Evolutionary conservation across 1,139 yeast genomes (phyloP).

Genomic region (Pichia sp.): DNA sequence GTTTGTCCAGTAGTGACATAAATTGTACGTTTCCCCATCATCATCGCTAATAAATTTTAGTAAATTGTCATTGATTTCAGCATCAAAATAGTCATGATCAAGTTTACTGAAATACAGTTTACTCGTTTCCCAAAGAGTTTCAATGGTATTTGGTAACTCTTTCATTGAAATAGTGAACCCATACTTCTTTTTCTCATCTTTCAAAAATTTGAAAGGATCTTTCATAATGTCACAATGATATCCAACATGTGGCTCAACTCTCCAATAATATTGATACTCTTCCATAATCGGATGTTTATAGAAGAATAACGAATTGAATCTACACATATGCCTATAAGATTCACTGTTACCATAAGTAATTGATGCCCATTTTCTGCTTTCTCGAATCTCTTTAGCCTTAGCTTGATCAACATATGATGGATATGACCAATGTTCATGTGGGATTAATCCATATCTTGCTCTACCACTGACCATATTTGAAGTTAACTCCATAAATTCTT

Average conservation of each 20-base stretch:
- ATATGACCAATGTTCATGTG: slow-evolving; percentile 62
- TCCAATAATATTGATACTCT: slow-evolving; percentile 42
- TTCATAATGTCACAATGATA: slow-evolving; percentile 47
- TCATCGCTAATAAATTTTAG: slow-evolving; percentile 45
- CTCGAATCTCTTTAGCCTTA: slow-evolving; percentile 47
- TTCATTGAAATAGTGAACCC: slow-evolving; percentile 51
- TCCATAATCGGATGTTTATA: slow-evolving; percentile 34
- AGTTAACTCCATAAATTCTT: slow-evolving; percentile 39
- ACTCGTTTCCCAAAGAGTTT: slow-evolving; percentile 37
- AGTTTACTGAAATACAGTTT: slow-evolving; percentile 40
- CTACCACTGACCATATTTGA: slow-evolving; percentile 47
- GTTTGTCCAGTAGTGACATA: slow-evolving; percentile 60
- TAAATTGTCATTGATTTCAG: slow-evolving; percentile 41
- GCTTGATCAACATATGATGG: slow-evolving; percentile 58
- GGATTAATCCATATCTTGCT: slow-evolving; percentile 56
- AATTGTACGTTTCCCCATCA: slow-evolving; percentile 41
- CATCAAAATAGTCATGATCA: slow-evolving; percentile 11
- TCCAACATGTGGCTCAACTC: slow-evolving; percentile 53
- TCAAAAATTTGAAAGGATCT: slow-evolving; percentile 48
- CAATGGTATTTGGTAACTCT: slow-evolving; percentile 45
- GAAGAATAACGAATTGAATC: slow-evolving; percentile 50
- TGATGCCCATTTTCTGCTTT: slow-evolving; percentile 34
- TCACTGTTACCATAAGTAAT: slow-evolving; percentile 50
- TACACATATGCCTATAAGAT: slow-evolving; percentile 56
- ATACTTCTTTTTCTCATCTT: slow-evolving; percentile 41